Evolutionary conservation across 495 filamentous ascomycete species (phyloP).

Genomic region (Oidiodendron maius): DNA sequence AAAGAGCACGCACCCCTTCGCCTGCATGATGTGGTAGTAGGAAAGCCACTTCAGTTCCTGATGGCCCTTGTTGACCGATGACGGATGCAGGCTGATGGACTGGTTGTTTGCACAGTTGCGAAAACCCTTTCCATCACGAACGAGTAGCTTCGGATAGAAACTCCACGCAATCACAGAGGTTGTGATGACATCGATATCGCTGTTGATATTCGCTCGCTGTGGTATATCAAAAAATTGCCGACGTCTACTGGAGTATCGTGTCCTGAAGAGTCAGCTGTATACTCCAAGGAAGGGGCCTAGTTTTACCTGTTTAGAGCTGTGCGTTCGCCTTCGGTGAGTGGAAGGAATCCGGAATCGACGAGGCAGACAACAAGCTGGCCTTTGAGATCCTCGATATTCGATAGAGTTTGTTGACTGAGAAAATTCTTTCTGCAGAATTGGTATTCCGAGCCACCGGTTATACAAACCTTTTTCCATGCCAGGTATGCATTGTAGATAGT

Average conservation of each 20-base stretch:
- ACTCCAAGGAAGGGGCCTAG: constrained; percentile 10
- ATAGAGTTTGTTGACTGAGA: constrained; percentile 73
- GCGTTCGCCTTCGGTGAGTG: constrained; percentile 63
- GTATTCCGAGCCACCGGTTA: constrained; percentile 54
- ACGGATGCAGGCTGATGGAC: constrained; percentile 73
- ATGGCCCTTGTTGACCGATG: constrained; percentile 74
- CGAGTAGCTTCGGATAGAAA: constrained; percentile 91
- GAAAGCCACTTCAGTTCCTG: constrained; percentile 71
- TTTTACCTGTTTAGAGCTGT: constrained; percentile 50
- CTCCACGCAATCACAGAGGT: constrained; percentile 81
- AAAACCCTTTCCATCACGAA: constrained; percentile 82
- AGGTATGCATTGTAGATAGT: constrained; percentile 91
- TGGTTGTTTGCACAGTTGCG: constrained; percentile 89
- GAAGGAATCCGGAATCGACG: constrained; percentile 75
- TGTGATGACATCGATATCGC: constrained; percentile 68
- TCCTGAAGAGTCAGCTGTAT: constrained; percentile 9
- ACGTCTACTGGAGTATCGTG: constrained; percentile 36
- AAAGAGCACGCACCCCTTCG: constrained; percentile 51
- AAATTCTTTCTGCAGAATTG: constrained; percentile 92
- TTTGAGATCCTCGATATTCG: constrained; percentile 91
- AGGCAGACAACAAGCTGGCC: constrained; percentile 78
- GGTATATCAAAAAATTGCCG: constrained; percentile 77
- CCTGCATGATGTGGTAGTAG: constrained; percentile 96
- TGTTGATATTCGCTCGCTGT: constrained; percentile 63
- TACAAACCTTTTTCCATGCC: constrained; percentile 75